Percentiles rank a stretch among this genome's conserved stretches.
Conservation (phyloP, 345 rosid genomes). For the Brassica carinata region DNA sequence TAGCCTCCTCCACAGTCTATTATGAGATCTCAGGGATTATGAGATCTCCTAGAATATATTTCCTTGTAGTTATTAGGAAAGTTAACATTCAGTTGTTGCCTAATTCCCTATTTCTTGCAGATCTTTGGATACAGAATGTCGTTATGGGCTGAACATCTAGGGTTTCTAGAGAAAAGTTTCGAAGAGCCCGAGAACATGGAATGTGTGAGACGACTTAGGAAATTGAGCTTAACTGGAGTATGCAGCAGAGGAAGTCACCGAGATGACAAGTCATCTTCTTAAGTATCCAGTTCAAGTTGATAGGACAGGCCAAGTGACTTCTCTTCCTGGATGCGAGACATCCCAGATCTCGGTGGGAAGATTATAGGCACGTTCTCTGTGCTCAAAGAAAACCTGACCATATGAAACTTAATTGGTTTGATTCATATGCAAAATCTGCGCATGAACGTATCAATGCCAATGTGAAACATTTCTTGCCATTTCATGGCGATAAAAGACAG, state of each 20-base stretch:
- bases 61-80: too few species aligned
- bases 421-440: too few species aligned
- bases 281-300: conserved; percentile 85
- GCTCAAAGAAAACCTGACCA: conserved; percentile 70
- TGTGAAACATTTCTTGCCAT: too few species aligned
- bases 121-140: conserved; percentile 88
- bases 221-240: conserved; percentile 68
- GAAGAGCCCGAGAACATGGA: conserved; percentile 72
- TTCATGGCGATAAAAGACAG: too few species aligned
- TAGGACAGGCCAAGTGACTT: conserved; percentile 60
- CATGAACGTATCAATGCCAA: too few species aligned
- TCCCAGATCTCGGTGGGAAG: conserved; percentile 89
- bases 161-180: conserved; percentile 67
- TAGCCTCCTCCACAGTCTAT: too few species aligned
- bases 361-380: conserved; percentile 60
- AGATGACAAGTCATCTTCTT: conserved; percentile 74
- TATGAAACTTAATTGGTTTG: background rate
- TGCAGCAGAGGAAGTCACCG: conserved; percentile 55
- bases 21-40: too few species aligned
- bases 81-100: too few species aligned
- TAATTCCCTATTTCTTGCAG: conserved; percentile 40
- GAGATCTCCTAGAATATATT: too few species aligned
- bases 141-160: conserved; percentile 84
- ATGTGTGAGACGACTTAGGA: conserved; percentile 67
- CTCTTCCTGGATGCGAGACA: conserved; percentile 62